Base-by-base conservation (phyloP, 805 yeast genomes). In the Komagataella pastoris region DNA sequence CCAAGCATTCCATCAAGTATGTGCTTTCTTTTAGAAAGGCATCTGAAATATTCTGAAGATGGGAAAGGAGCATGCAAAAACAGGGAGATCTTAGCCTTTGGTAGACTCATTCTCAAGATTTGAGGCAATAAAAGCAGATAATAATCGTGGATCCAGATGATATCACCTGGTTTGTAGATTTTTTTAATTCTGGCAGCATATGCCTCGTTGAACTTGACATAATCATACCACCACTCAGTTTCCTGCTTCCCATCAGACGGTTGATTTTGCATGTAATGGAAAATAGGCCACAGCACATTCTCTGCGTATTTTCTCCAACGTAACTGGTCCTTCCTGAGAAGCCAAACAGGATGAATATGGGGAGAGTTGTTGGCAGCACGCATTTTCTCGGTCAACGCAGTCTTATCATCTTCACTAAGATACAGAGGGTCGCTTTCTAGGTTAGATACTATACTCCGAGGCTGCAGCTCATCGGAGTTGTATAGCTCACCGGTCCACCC, bases 401-500 rank as follows among this genome's bases (percentile, higher is more conserved):
- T 55, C 61, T 83, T 83, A 56, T 84, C 88, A 1, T 67, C 69
- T 4, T 74, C 77, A 57, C 74, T 72, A 57, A 79, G 67, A 61
- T 79, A 83, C 56, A 80, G 69, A 0, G 88, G 85, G 57, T 85
- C 90, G 44, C 73, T 80, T 51, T 73, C 70, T 47, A 70, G 64
- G 10, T 44, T 44, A 14, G 40, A 30, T 8, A 30, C 40, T 8
- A 30, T 30, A 30, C n/a, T 30, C 40, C 40, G 40, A 2, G 57
- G 49, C 53, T 58, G 60, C 18, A 55, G 54, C 12, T 50, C 49
- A 7, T 49, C 24, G 18, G 53, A 53, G 23, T 55, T 54, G 49
- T 66, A 65, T 54, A 93, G 72, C 65, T 89, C 98, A 48, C 99
- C 99, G 0, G 97, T 86, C 99, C 99, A 93, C 1, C 88, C 97